Conservation (phyloP, 192 early-diverging fungal species). For the Ambispora gerdemannii region DNA sequence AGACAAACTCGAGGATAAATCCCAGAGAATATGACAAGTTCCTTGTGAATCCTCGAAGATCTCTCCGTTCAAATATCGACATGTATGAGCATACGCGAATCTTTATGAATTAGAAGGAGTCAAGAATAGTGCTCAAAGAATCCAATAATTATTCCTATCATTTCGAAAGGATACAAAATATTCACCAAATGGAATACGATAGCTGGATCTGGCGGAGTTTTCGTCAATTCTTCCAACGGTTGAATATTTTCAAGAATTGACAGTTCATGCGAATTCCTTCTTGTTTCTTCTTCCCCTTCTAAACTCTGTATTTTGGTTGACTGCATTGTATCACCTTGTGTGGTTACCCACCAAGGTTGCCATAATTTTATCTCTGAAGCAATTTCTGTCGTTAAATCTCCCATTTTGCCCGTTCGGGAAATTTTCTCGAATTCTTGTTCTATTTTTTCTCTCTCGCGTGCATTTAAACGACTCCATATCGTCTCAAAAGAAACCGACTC, state of each 20-base stretch:
- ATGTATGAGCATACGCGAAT: constrained; percentile 20
- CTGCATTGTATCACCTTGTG: neutral
- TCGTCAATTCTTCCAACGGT: constrained; percentile 20
- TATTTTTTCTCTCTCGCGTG: constrained; percentile 50
- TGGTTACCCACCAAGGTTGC: constrained; percentile 29
- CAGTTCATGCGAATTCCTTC: neutral
- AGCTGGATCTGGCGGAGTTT: constrained; percentile 18
- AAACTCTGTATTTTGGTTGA: neutral
- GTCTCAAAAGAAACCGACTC: constrained; percentile 43
- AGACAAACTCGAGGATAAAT: constrained; percentile 9
- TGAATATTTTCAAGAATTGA: constrained; percentile 2
- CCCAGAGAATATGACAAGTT: constrained; percentile 11
- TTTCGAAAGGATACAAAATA: constrained; percentile 25
- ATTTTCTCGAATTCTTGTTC: constrained; percentile 37
- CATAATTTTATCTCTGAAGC: constrained; percentile 13
- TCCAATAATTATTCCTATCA: neutral
- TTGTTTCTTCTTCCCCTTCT: neutral
- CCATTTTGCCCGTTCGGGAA: constrained; percentile 2
- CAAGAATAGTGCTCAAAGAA: neutral
- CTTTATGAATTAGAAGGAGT: constrained; percentile 2
- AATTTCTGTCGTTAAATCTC: neutral
- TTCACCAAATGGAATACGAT: constrained; percentile 22
- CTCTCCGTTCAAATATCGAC: constrained; percentile 23
- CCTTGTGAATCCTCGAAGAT: constrained; percentile 13
- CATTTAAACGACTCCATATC: constrained; percentile 48